Conservation (phyloP, 345 rosid species). For the Eutrema heterophyllum region DNA sequence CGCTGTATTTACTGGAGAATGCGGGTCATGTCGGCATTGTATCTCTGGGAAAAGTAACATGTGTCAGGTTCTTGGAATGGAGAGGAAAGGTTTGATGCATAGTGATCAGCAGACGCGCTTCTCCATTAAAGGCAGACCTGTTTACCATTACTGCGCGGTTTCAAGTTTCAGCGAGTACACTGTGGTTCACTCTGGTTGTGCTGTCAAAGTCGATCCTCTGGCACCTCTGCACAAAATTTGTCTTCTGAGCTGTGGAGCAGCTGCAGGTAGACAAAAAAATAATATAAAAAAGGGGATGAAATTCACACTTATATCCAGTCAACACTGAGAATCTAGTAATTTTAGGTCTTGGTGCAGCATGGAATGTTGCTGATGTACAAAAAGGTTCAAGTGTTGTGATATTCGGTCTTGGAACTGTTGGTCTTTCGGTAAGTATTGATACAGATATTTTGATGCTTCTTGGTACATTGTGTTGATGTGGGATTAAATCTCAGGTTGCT, state of each 20-base stretch:
- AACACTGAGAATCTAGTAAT: conserved; percentile 4
- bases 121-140: conserved; percentile 66
- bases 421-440: conserved; percentile 71
- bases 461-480: background rate
- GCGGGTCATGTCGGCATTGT: conserved; percentile 65
- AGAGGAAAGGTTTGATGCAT: conserved; percentile 87
- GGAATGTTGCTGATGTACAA: conserved; percentile 85
- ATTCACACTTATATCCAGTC: background rate
- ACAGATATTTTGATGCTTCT: background rate
- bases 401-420: conserved; percentile 92
- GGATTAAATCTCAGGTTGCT: conserved; percentile 53
- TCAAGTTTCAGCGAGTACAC: conserved; percentile 95
- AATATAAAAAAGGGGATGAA: background rate
- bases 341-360: conserved; percentile 91
- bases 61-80: conserved; percentile 82
- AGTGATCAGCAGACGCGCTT: conserved; percentile 69
- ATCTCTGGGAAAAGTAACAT: conserved; percentile 73
- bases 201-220: conserved; percentile 61
- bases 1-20: conserved; percentile 83
- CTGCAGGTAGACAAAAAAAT: conserved; percentile 81
- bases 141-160: conserved; percentile 86
- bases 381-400: conserved; percentile 76
- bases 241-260: conserved; percentile 84
- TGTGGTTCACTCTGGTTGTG: conserved; percentile 91
- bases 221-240: conserved; percentile 84